phyloP scores from a whole-genome alignment of 768 basidiomycete species.

The Lentinula sp. region DNA sequence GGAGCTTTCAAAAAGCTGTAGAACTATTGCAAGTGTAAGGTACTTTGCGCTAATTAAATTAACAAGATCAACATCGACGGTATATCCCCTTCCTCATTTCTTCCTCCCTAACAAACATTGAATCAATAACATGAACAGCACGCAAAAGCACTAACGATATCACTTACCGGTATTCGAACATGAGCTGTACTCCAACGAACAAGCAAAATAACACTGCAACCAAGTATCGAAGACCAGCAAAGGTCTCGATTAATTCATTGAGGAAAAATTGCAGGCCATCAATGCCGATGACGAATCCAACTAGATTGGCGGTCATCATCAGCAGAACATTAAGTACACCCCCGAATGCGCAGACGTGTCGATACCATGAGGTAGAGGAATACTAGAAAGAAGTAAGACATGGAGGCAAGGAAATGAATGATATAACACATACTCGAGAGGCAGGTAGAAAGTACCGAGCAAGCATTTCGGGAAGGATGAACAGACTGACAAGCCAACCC shows the following conservation, averaged over 20 bases:
- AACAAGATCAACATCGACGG: conserved; percentile 31
- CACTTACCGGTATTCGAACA: conserved; percentile 92
- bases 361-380: conserved; percentile 66
- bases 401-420: neutral
- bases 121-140: conserved; percentile 4
- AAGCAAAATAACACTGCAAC: conserved; percentile 51
- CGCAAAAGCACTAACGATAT: neutral
- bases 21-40: too few species aligned
- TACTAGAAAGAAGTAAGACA: conserved; percentile 39
- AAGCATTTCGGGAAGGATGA: conserved; percentile 81
- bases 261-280: conserved; percentile 74
- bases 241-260: conserved; percentile 54
- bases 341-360: conserved; percentile 79
- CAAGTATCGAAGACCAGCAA: conserved; percentile 63
- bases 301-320: conserved; percentile 87
- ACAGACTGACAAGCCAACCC: conserved; percentile 94
- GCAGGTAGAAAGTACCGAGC: conserved; percentile 56
- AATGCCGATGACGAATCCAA: conserved; percentile 89
- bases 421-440: conserved; percentile 45
- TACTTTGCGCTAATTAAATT: too few species aligned
- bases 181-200: conserved; percentile 81
- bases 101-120: conserved; percentile 48
- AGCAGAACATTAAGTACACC: conserved; percentile 79
- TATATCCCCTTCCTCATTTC: conserved; percentile 62
- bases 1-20: too few species aligned